Conservation (phyloP, 257 asterid genomes). For the Solanum gandarillasii region DNA sequence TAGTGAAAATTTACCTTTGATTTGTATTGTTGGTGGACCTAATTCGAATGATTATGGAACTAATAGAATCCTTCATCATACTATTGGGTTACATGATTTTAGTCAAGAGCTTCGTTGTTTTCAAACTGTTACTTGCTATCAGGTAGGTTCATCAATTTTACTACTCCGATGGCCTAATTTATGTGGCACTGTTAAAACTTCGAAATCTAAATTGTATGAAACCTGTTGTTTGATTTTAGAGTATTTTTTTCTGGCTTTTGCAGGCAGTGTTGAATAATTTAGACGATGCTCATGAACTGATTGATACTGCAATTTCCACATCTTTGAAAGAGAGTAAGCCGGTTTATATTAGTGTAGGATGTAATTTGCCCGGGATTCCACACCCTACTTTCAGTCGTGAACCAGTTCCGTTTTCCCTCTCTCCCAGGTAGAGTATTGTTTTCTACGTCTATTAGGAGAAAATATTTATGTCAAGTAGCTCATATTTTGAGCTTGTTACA, state of each 20-base stretch:
- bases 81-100: slow-evolving; percentile 79
- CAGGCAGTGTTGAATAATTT: slow-evolving; percentile 76
- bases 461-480: neutral
- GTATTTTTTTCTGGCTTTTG: neutral
- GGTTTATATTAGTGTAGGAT: slow-evolving; percentile 64
- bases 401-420: slow-evolving; percentile 59
- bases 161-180: neutral
- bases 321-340: slow-evolving; percentile 86
- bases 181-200: neutral
- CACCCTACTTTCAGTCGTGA: slow-evolving; percentile 67
- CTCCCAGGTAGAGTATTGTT: slow-evolving; percentile 33
- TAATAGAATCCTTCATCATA: slow-evolving; percentile 63
- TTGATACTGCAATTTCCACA: slow-evolving; percentile 73
- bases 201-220: neutral
- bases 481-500: neutral
- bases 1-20: slow-evolving; percentile 78
- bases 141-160: slow-evolving; percentile 17
- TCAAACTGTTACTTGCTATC: slow-evolving; percentile 73
- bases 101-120: slow-evolving; percentile 82
- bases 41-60: slow-evolving; percentile 77
- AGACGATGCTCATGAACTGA: slow-evolving; percentile 79
- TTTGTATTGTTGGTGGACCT: slow-evolving; percentile 82
- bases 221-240: neutral
- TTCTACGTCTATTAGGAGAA: neutral
- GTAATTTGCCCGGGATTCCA: slow-evolving; percentile 65